Evolutionary conservation across 495 filamentous ascomycete genomes (phyloP).

Genomic region (Penicillium dipodomyicola): DNA sequence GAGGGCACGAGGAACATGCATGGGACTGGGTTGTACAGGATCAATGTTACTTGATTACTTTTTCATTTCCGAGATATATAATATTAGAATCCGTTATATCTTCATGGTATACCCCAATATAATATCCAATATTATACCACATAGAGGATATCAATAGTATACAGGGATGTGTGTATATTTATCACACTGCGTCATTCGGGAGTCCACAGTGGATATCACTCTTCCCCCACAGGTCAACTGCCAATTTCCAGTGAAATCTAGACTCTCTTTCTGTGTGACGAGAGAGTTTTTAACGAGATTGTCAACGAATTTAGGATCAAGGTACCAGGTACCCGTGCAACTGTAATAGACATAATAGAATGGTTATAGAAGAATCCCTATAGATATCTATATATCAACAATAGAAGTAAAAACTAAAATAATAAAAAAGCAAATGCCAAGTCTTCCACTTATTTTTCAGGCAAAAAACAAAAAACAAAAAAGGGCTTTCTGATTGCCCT

Average conservation of each 20-base stretch:
- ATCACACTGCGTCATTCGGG: slow-evolving; percentile 3
- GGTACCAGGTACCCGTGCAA: slow-evolving; percentile 26
- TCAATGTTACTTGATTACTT: too few relatives aligned
- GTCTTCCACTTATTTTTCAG: slow-evolving; percentile 1
- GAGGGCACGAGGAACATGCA: slow-evolving; percentile 23
- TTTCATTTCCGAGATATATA: background rate
- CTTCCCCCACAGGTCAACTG: slow-evolving; percentile 7
- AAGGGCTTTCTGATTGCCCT: slow-evolving; percentile 14
- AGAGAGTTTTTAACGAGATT: background rate
- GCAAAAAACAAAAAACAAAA: slow-evolving; percentile 5
- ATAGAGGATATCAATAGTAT: too few relatives aligned
- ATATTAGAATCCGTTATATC: too few relatives aligned
- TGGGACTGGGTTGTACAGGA: background rate
- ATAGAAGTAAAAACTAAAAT: background rate
- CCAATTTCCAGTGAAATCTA: slow-evolving; percentile 10
- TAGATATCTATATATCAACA: too few relatives aligned
- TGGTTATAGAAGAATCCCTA: background rate
- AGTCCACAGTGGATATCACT: background rate
- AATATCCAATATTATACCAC: too few relatives aligned
- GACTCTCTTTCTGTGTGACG: background rate
- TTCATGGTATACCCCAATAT: too few relatives aligned
- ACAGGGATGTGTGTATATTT: background rate
- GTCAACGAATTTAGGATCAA: slow-evolving; percentile 3
- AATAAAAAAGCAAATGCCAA: background rate
- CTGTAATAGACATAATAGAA: background rate